A percentile compares a stretch with the other conserved stretches of the same genome.
Evolutionary conservation across 129 eudicot species (phyloP).

Genomic region (Chrysanthemum makinoi): DNA sequence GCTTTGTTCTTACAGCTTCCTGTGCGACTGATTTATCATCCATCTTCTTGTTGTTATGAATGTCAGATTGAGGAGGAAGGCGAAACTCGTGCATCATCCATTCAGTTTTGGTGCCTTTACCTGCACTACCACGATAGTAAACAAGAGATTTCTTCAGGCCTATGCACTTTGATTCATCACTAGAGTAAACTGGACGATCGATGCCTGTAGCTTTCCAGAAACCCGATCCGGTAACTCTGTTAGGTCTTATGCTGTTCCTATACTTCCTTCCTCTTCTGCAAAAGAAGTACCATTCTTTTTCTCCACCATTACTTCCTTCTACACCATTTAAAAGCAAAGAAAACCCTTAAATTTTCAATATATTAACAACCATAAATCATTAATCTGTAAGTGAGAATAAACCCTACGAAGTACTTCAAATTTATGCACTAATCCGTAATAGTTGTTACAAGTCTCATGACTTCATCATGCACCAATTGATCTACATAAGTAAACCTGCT

Average conservation of each 20-base stretch:
- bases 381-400: not conserved
- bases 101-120: conserved; percentile 84
- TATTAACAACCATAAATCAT: not conserved
- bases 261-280: conserved; percentile 95
- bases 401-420: not conserved
- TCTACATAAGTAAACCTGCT: not conserved
- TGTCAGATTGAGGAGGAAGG: conserved; percentile 46
- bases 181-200: conserved; percentile 63
- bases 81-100: conserved; percentile 97
- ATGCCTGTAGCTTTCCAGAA: conserved; percentile 98
- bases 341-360: conserved; percentile 3
- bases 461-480: not conserved
- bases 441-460: conserved; percentile 5
- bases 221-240: conserved; percentile 93
- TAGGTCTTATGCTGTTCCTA: conserved; percentile 88
- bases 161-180: conserved; percentile 44
- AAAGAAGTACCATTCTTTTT: conserved; percentile 90
- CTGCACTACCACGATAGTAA: conserved; percentile 76
- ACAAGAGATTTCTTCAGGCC: conserved; percentile 81
- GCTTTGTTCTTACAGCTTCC: conserved; percentile 67
- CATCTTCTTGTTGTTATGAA: conserved; percentile 5
- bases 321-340: conserved; percentile 17
- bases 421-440: not conserved
- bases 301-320: conserved; percentile 63
- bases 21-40: conserved; percentile 31